Base-by-base conservation (phyloP, 345 rosid genomes). In the Microthlaspi erraticum region DNA sequence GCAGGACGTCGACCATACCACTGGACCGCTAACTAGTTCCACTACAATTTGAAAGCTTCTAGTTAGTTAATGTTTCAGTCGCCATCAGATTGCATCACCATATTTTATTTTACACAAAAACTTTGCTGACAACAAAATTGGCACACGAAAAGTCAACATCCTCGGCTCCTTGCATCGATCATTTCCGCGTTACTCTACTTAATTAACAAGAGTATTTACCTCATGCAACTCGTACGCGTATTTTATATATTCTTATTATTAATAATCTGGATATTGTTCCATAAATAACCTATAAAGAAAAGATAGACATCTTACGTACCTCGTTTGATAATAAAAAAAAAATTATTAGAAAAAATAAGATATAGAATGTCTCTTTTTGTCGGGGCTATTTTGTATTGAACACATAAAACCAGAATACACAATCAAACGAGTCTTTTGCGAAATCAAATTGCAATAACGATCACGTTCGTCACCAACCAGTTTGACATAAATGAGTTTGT, bases 401-500 rank as follows among this genome's bases (percentile, higher is more conserved):
- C n/a, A n/a, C n/a, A n/a, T n/a, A n/a, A n/a, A n/a, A n/a, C n/a
- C n/a, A n/a, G n/a, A n/a, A n/a, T n/a, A n/a, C n/a, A n/a, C n/a
- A n/a, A n/a, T n/a, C n/a, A n/a, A n/a, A n/a, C n/a, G n/a, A n/a
- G n/a, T n/a, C n/a, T n/a, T n/a, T n/a, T n/a, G 19, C 5, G 16
- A 18, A 44, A 56, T 56, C 17, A 68, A 69, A 51, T 50, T 6
- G 45, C 36, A 51, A 51, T 52, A 18, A 44, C 55, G 31, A 72
- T 44, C 49, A 34, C 70, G 54, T 72, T 72, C 48, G 45, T 71
- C 63, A 72, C 20, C 76, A 23, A 62, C 17, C 56, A 43, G 34
- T n/a, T 66, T 65, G 54, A 64, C 43, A 73, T 57, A 57, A 64
- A 45, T 46, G 41, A 63, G 37, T 64, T 73, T 65, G 43, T 48